Evolutionary conservation across 2,329 filamentous ascomycete species (phyloP), one percentile per base, ranked within the genome.

Genomic region (Aspergillus latus): DNA sequence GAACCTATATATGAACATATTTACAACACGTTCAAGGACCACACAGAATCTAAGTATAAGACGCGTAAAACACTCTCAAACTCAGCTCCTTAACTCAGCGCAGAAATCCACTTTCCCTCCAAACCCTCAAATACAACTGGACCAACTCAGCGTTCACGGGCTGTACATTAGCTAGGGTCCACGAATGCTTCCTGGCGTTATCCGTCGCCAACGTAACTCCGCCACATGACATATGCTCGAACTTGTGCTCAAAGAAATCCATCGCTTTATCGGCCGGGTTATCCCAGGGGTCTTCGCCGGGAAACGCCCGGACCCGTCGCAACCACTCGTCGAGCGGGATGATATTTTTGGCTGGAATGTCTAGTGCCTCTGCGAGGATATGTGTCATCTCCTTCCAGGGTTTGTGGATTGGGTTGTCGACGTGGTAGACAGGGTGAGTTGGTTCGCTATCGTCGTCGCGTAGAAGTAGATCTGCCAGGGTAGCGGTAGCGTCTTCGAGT

Each of bases 131-230:
- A 29, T 45, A 45, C 11, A 7, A 11, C 4, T 15, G 43, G 4
- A 15, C 43, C 11, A 45, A 9, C 28, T 45, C 43, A 5, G 16
- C 43, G 15, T 21, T 45, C 2, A 81, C 54, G 1, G 57, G 46
- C 1, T 78, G 78, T 0, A 68, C 52, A 1, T 80, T 57, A 36
- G 80, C 11, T 78, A 60, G 0, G 63, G 70, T 1, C 67, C 63
- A 0, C 82, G 59, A 1, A 75, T 76, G 61, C 82, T 79, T 0
- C 76, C 75, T 0, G 76, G 80, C 63, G 82, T 82, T 54, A 62
- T 5, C 13, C n/a, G 39, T 42, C 39, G n/a, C 26, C 34, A 80
- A 45, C 0, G 80, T 26, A 4, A 80, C 50, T 0, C 75, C 76
- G 2, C 77, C 78, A 59, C 77, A 80, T 0, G 73, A 72, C 78